phyloP scores from a whole-genome alignment of 129 eudicot genomes.

The Artemisia annua region DNA sequence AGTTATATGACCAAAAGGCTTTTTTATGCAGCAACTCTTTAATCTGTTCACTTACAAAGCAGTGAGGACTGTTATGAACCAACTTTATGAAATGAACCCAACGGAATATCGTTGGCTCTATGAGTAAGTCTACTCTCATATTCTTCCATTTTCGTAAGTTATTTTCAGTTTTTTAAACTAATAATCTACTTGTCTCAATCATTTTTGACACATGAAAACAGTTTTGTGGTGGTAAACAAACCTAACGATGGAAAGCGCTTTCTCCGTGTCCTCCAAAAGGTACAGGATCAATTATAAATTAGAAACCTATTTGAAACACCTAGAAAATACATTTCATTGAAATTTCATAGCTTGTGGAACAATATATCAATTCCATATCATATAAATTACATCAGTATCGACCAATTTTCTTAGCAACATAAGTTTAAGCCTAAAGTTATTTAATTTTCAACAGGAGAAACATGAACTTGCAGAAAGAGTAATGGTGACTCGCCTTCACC shows the following conservation, averaged over 20 bases:
- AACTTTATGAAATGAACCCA: constrained; percentile 99
- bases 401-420: constrained; percentile 7
- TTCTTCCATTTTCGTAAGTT: constrained; percentile 4
- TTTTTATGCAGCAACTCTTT: constrained; percentile 67
- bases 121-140: constrained; percentile 62
- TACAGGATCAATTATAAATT: constrained; percentile 14
- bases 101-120: constrained; percentile 82
- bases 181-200: neutral
- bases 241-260: constrained; percentile 71
- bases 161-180: constrained; percentile 11
- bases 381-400: neutral
- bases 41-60: constrained; percentile 97
- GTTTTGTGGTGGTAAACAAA: constrained; percentile 69
- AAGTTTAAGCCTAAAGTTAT: neutral
- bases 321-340: neutral
- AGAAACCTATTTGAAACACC: neutral
- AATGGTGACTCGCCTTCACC: constrained; percentile 94
- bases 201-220: constrained; percentile 25
- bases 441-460: constrained; percentile 53
- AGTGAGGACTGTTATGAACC: constrained; percentile 90
- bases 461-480: constrained; percentile 95
- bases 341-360: neutral
- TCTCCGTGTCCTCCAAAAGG: constrained; percentile 84
- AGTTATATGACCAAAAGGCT: constrained; percentile 15
- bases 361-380: neutral